Evolutionary conservation across 805 yeast species (phyloP).

Genomic region (Saturnispora silvae): DNA sequence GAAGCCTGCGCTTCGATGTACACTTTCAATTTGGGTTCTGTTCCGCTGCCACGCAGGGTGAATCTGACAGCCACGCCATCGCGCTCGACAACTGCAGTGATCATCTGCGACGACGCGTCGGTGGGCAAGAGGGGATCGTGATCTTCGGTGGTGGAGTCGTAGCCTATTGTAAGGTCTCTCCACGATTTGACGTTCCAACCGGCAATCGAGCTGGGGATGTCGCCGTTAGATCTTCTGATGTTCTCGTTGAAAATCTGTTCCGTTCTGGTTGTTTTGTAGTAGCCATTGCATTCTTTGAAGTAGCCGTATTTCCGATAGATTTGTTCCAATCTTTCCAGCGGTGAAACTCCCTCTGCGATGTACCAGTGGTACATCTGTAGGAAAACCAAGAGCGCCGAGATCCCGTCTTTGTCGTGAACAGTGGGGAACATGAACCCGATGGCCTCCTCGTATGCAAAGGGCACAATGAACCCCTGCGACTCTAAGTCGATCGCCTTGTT

Average conservation of each 20-base stretch:
- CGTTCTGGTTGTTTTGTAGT: constrained; percentile 56
- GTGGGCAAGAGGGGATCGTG: constrained; percentile 56
- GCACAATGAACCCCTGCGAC: constrained; percentile 52
- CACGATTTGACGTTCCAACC: constrained; percentile 46
- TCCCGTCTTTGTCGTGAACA: constrained; percentile 89
- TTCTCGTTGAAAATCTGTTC: constrained; percentile 43
- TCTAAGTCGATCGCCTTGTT: constrained; percentile 72
- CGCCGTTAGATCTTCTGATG: constrained; percentile 12
- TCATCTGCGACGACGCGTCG: constrained; percentile 75
- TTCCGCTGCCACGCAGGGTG: constrained; percentile 90
- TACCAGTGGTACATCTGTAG: constrained; percentile 55
- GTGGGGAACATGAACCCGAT: constrained; percentile 85
- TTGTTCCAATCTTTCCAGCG: constrained; percentile 40
- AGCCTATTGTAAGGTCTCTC: constrained; percentile 82
- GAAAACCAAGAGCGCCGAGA: constrained; percentile 68
- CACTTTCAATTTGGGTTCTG: constrained; percentile 89
- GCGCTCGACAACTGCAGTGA: constrained; percentile 46
- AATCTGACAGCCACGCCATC: constrained; percentile 32
- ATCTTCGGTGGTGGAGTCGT: constrained; percentile 55
- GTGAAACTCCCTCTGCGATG: constrained; percentile 29
- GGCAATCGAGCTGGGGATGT: constrained; percentile 43
- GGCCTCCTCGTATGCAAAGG: constrained; percentile 93
- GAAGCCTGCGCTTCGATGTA: constrained; percentile 69
- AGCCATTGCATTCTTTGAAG: constrained; percentile 79
- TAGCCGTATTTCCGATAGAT: constrained; percentile 65